Evolutionary conservation across 306 rosid species (phyloP).

Genomic region (Sphenostylis stenocarpa): DNA sequence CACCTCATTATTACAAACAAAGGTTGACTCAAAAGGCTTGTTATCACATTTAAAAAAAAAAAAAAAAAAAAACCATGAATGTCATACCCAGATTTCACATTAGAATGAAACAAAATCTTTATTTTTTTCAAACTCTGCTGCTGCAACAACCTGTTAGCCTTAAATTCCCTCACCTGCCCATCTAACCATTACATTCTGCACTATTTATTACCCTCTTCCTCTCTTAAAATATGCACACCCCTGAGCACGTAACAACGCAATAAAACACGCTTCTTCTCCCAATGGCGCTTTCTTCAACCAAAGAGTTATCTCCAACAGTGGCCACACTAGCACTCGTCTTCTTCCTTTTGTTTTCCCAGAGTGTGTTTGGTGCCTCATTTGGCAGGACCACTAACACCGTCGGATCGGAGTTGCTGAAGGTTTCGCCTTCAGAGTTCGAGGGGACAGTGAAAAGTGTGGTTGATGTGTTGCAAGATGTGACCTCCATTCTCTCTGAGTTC

Average conservation of each 20-base stretch:
- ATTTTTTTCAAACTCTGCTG: neutral
- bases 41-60: no score
- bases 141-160: conserved; percentile 1
- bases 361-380: neutral
- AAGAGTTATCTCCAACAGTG: neutral
- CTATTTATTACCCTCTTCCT: neutral
- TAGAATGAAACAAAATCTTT: no score
- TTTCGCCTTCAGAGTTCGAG: conserved; percentile 54
- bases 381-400: neutral
- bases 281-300: conserved; percentile 41
- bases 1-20: no score
- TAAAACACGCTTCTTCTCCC: neutral
- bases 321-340: neutral
- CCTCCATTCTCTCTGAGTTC: conserved; percentile 57
- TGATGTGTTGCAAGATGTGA: conserved; percentile 44
- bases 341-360: neutral
- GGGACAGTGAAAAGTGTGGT: conserved; percentile 44
- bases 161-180: conserved; percentile 69
- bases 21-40: no score
- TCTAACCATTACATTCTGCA: conserved; percentile 29
- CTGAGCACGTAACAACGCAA: neutral
- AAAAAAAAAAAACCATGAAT: no score
- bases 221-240: conserved; percentile 35
- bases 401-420: conserved; percentile 41
- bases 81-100: no score